A percentile compares a stretch with the other conserved stretches of the same genome.
These are phyloP conservation scores for Henckelia pumila DNA, from an alignment of 257 asterid genomes.

Conservation along the genomic window DNA sequence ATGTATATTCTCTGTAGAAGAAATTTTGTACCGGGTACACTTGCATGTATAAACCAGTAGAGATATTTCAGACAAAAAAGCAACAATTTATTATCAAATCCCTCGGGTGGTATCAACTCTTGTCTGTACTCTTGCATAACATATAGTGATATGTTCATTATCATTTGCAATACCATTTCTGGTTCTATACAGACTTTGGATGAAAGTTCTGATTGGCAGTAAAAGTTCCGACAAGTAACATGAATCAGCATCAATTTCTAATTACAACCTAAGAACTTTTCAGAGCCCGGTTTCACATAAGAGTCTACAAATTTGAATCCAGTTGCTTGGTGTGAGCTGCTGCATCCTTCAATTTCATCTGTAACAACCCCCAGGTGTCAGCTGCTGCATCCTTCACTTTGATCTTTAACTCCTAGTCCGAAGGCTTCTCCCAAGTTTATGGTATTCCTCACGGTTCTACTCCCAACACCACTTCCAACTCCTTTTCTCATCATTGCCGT, in stretches of 20 bases:
- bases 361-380: neutral
- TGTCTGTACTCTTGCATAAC: neutral
- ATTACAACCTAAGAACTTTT: neutral
- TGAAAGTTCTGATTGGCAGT: neutral
- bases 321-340: neutral
- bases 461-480: neutral
- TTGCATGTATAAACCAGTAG: too few relatives aligned
- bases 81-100: neutral
- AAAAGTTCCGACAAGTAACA: neutral
- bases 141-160: neutral
- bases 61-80: neutral
- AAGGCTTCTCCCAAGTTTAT: neutral
- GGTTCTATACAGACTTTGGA: neutral
- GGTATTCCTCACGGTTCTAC: neutral
- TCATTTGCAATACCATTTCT: neutral
- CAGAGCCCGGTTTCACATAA: neutral
- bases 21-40: neutral
- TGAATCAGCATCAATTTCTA: neutral
- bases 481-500: neutral
- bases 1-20: neutral
- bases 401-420: neutral
- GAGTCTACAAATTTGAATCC: neutral
- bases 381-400: neutral
- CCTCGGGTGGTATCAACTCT: neutral
- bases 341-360: too few relatives aligned